phyloP scores from a whole-genome alignment of 306 rosid genomes.

The Dalbergia cultrata region DNA sequence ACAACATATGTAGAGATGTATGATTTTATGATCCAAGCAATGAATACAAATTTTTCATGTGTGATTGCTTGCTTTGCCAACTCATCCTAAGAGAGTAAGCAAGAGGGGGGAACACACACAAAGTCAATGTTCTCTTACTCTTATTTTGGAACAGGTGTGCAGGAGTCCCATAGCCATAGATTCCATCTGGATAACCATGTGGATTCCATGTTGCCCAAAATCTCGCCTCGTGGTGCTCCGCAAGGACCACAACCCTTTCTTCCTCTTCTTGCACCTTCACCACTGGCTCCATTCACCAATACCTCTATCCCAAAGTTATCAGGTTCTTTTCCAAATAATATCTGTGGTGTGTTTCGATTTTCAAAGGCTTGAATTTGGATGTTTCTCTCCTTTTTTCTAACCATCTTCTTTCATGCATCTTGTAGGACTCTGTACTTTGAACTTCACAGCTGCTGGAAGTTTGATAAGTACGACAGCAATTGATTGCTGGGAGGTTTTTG shows the following conservation, averaged over 20 bases:
- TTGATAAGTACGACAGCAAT: constrained; percentile 79
- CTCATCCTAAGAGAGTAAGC: constrained; percentile 13
- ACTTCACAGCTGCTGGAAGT: constrained; percentile 80
- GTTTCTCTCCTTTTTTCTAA: constrained; percentile 31
- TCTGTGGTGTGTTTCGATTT: constrained; percentile 25
- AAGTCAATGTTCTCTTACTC: constrained; percentile 17
- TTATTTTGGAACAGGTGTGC: constrained; percentile 61
- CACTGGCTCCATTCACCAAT: constrained; percentile 85
- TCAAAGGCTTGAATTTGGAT: constrained; percentile 21
- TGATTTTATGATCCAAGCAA: background rate
- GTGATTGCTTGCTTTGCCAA: constrained; percentile 21
- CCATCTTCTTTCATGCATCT: constrained; percentile 13
- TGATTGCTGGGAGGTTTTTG: constrained; percentile 90
- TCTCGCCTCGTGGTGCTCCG: constrained; percentile 77
- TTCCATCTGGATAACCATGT: constrained; percentile 43
- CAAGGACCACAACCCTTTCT: constrained; percentile 83
- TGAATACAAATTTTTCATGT: background rate
- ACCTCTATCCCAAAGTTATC: constrained; percentile 78
- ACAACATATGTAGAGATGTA: constrained; percentile 1
- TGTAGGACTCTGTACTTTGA: constrained; percentile 81
- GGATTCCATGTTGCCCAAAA: constrained; percentile 63
- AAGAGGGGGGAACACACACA: constrained; percentile 15
- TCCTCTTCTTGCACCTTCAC: constrained; percentile 97
- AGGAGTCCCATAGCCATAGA: constrained; percentile 53
- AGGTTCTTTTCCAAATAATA: constrained; percentile 60